Evolutionary conservation across 805 yeast species (phyloP).

Genomic region (Cyberlindnera xishuangbannaensis): DNA sequence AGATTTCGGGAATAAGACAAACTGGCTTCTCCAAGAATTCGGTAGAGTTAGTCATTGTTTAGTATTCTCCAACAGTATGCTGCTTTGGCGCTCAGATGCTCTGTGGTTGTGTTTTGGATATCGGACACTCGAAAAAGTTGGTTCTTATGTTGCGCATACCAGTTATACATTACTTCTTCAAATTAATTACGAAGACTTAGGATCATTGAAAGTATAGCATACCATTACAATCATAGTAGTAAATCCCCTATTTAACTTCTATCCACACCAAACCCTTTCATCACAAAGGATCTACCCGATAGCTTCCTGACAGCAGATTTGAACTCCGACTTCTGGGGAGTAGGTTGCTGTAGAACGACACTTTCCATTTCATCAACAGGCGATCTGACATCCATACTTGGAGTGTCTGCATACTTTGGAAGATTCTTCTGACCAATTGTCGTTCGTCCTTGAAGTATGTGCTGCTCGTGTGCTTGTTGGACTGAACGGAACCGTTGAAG

Average conservation of each 20-base stretch:
- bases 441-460: slow-evolving; percentile 14
- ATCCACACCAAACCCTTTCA: slow-evolving; percentile 26
- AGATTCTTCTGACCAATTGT: slow-evolving; percentile 12
- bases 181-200: too few relatives aligned
- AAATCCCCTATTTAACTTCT: too few relatives aligned
- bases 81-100: too few relatives aligned
- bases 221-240: too few relatives aligned
- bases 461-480: slow-evolving; percentile 37
- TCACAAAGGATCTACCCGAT: slow-evolving; percentile 27
- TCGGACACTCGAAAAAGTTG: too few relatives aligned
- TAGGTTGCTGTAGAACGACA: slow-evolving; percentile 1
- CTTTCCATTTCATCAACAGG: slow-evolving; percentile 12
- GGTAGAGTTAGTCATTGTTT: not conserved
- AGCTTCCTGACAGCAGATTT: slow-evolving; percentile 25
- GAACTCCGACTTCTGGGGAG: slow-evolving; percentile 11
- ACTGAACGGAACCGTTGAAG: slow-evolving; percentile 42
- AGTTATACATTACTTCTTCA: too few relatives aligned
- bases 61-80: too few relatives aligned
- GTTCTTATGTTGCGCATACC: too few relatives aligned
- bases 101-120: too few relatives aligned
- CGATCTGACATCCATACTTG: slow-evolving; percentile 14
- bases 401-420: slow-evolving; percentile 22
- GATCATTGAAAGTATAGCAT: too few relatives aligned
- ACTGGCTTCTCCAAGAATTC: not conserved
- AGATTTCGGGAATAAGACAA: slow-evolving; percentile 20